Base-by-base conservation (phyloP, 352 stramenopile species). In the Phytopythium helicoides region DNA sequence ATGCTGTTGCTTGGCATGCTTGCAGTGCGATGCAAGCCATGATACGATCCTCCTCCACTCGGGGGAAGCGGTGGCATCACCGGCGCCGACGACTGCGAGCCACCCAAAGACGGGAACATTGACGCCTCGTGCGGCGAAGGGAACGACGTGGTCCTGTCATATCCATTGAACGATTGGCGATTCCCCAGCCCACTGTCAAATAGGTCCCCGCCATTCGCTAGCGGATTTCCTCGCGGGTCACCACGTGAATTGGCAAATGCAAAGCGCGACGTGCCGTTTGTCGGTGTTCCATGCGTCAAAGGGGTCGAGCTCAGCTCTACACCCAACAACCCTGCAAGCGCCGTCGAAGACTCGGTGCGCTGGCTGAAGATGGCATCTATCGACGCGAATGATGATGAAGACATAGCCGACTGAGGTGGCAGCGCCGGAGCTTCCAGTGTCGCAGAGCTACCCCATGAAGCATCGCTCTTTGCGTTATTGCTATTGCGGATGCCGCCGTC, bases 301-400 rank as follows among this genome's bases (percentile, higher is more conserved):
- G 78, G 76, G n/a, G 68, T 69, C 14, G 64, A 53, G 36, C 59
- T 71, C 36, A 92, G 63, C 40, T 87, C 56, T 1, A 89, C 73
- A 16, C 83, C 76, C 19, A 92, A 58, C 23, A 92, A 49, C 6
- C 74, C 77, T 11, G 81, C 83, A 8, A 90, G 66, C 7, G 79
- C 76, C 31, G 90, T 81, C 8, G 83, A 86, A n/a, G 81, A 76
- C 23, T 92, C 79, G 28, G 73, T 86, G 22, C 79, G 71, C 37
- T 87, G 72, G 45, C 70, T 89, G 58, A 94, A 94, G 46, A 91
- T 91, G 18, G 83, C 79, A 47, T 94, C 83, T 40, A 94, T 89
- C 1, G 81, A 89, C 6, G 81, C 78, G 68, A 94, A 94, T 14
- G 81, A 91, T 34, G 77, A 71, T 5, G 73, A 79, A 12, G 39